Evolutionary conservation across 352 stramenopile genomes (phyloP).

Genomic region (Phytopythium montanum): DNA sequence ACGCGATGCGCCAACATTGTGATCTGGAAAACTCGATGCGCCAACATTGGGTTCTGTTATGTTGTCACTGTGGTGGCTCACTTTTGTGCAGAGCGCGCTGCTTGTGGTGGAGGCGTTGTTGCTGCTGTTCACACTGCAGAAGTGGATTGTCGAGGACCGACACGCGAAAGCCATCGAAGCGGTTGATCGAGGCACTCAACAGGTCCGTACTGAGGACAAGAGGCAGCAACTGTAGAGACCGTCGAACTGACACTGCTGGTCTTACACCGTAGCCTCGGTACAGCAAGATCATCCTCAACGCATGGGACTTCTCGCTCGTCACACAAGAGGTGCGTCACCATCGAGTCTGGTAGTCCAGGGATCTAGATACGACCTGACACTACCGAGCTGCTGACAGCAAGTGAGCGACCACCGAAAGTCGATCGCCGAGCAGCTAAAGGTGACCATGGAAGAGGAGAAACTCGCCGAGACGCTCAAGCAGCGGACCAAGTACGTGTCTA

Average conservation of each 20-base stretch:
- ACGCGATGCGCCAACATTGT: neutral
- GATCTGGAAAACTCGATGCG: neutral
- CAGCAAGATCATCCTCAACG: conserved; percentile 59
- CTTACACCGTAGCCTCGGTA: conserved; percentile 37
- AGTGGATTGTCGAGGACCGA: conserved; percentile 75
- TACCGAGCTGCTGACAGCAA: conserved; percentile 27
- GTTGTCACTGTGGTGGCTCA: neutral
- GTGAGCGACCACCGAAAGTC: conserved; percentile 50
- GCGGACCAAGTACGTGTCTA: conserved; percentile 34
- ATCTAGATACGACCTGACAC: neutral
- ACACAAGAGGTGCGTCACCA: conserved; percentile 29
- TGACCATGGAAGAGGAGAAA: conserved; percentile 54
- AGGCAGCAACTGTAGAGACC: too few species aligned
- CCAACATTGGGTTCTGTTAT: neutral
- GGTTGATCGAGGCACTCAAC: conserved; percentile 36
- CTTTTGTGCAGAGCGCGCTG: conserved; percentile 32
- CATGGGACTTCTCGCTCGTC: conserved; percentile 62
- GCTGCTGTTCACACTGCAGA: conserved; percentile 52
- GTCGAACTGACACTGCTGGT: neutral
- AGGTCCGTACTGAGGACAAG: conserved; percentile 18
- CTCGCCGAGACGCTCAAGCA: conserved; percentile 40
- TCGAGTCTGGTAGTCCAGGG: neutral
- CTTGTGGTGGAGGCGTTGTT: conserved; percentile 44
- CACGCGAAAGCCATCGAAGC: conserved; percentile 52
- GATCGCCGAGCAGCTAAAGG: conserved; percentile 56